Base-by-base conservation (phyloP, 129 eudicot species). In the Scalesia atractyloides region DNA sequence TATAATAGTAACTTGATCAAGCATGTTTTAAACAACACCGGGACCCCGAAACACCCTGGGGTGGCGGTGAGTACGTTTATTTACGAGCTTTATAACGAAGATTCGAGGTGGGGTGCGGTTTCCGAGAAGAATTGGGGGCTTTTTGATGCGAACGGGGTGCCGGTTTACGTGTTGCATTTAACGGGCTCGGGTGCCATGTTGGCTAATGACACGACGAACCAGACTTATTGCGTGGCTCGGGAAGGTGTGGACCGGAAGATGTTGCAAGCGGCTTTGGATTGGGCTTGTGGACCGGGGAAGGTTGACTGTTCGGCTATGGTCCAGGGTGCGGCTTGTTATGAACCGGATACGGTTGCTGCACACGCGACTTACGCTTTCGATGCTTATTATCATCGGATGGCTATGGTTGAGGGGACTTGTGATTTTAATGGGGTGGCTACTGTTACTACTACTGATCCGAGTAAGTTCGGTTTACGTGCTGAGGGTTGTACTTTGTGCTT, bases 251-350 rank as follows among this genome's bases (percentile, higher is more conserved):
- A 91, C 64, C 44, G 67, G 50, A 88, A 82, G 76, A 84, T 91
- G 92, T 78, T 88, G 84, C 97, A 91, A 82, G 96, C 96, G n/a
- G 96, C 92, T 33, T 68, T 88, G 78, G 97, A 88, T 63, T 88
- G 97, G 97, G 97, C 97, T 46, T 91, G 97, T 79, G 97, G 97
- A 11, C 88, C 97, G 0, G 96, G 97, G 44, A 88, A 91, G 69
- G 97, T 91, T 49, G 90, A 86, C 62, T 91, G 97, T 75, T 84
- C 92, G 5, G 77, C 88, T 1, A 14, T 91, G 82, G 58, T 78
- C 76, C 92, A 88, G 85, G 97, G 97, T 2, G 75, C 82, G 69
- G 82, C 88, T 10, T 91, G 97, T 73, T 88, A 91, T 63, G 88
- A 91, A 3, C 97, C 97, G 0, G 96, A 88, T 50, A 73, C 64